These are phyloP conservation scores for Golubevia pallescens DNA, from an alignment of 1,284 basidiomycete species.

Conservation along the genomic window DNA sequence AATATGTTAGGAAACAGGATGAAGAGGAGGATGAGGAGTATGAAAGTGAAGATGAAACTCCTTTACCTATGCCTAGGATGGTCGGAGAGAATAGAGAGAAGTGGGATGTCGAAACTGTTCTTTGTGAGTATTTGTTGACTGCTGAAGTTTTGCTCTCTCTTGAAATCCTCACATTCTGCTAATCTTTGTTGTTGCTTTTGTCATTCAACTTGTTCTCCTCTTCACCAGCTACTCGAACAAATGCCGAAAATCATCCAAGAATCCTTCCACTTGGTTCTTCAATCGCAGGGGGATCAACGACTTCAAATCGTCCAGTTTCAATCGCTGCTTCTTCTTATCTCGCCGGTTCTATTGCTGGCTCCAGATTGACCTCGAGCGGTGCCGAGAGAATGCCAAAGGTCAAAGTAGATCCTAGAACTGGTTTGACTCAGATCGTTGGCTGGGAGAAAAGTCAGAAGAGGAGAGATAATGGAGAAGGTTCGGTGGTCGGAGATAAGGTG, in stretches of 20 bases:
- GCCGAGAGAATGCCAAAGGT: slow-evolving; percentile 43
- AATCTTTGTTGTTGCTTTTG: background rate
- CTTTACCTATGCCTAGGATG: slow-evolving; percentile 12
- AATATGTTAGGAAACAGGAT: slow-evolving; percentile 26
- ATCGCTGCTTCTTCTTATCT: too few relatives aligned
- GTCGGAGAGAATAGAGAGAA: slow-evolving; percentile 29
- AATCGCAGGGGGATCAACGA: too few relatives aligned
- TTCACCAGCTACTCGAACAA: slow-evolving; percentile 45
- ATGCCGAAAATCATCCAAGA: slow-evolving; percentile 59
- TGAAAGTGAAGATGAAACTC: slow-evolving; percentile 31
- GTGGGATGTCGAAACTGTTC: slow-evolving; percentile 62
- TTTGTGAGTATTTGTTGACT: slow-evolving; percentile 22
- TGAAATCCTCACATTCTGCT: too few relatives aligned
- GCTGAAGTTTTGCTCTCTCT: background rate
- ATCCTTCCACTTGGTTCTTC: slow-evolving; percentile 20
- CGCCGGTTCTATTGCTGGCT: background rate
- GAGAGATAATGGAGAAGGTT: slow-evolving; percentile 7
- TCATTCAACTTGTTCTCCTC: background rate
- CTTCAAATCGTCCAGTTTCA: too few relatives aligned
- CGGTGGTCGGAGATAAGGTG: too few relatives aligned
- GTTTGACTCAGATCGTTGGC: slow-evolving; percentile 46
- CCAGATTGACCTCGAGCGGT: slow-evolving; percentile 2
- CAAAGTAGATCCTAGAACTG: slow-evolving; percentile 47
- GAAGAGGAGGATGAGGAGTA: slow-evolving; percentile 21
- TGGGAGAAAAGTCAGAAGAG: slow-evolving; percentile 21